Evolutionary conservation across 192 early-diverging fungal genomes (phyloP), one percentile per base, ranked within the genome.

Genomic region (Coemansia sp.): DNA sequence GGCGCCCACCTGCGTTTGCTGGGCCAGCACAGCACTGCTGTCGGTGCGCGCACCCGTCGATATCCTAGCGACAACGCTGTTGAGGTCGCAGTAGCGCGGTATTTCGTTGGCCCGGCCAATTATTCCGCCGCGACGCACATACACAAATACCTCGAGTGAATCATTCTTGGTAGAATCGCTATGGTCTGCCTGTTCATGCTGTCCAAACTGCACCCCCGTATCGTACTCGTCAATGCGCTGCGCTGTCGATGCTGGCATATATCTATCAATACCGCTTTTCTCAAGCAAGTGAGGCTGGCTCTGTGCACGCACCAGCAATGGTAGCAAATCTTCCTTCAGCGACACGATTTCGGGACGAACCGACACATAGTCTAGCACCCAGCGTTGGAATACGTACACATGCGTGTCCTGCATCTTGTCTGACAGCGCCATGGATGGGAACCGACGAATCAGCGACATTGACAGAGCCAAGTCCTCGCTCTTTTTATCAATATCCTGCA

Each of bases 321-420:
- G 96, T 44, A 99, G 75, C 26, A 98, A 78, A 63, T 97, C 92
- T 56, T 88, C 82, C 53, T 90, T 86, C 12, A 98, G 75, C 67
- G 91, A 91, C n/a, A 82, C 72, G 28, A 91, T 84, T 14, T 80
- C 78, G 14, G 85, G 84, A 69, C 91, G 82, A 68, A 82, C 74
- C 12, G 71, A 75, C 11, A 97, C 68, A 57, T 93, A 71, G 72
- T 98, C 94, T 54, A 96, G 71, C 2, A 99, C 88, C 97, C 97
- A 99, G 31, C 84, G 82, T 62, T 94, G 91, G 75, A 96, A 91
- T 11, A 98, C 85, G 64, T 98, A 99, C 20, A 97, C 57, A 64
- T 97, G 97, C 6, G 91, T 90, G 74, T 97, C 93, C 60, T 91
- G 87, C 63, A 97, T 83, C 46, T 90, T 85, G 48, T 91, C 89